Base-by-base conservation (phyloP, 495 filamentous ascomycete species). In the Xylaria telfairii region DNA sequence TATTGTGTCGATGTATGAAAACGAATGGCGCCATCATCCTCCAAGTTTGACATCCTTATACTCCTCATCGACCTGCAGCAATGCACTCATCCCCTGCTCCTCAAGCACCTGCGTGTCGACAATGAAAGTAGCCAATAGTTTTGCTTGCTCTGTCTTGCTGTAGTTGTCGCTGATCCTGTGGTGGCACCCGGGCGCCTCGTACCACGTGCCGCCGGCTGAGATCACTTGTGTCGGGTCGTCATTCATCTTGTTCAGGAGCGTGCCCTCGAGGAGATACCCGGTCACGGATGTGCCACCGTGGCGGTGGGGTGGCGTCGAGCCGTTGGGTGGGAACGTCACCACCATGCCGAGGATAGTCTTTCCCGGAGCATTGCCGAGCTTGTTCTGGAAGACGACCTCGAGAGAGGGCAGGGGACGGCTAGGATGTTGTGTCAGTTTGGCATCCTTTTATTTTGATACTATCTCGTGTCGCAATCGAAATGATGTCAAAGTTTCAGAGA, bases 211-310 rank as follows among this genome's bases (percentile, higher is more conserved):
- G 1, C 54, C 54, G 15, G 54, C 28, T 0, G 54, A 7, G 28
- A 57, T 57, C 28, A 57, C 54, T 34, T 57, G 54, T 17, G 54
- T 34, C 28, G 54, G 26, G 4, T 57, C 54, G 54, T 57, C 17
- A 6, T 57, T 57, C 54, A 57, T 57, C 54, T 57, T 57, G 28
- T 57, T 57, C 54, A 57, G 28, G 15, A 57, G 54, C 28, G 28
- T 34, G 28, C 54, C 54, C 28, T 34, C 54, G 54, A 57, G 54
- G 4, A 57, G 28, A 17, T 57, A 57, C 30, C 28, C 54, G 1
- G 54, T 57, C 54, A 57, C 54, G 5, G 54, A 57, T n/a, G 54
- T 57, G 54, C 54, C 54, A 15, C 54, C 54, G 54, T 57, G 54
- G 0, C 54, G 54, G 28, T 57, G 54, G 15, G 54, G 54, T 15